phyloP scores from a whole-genome alignment of 2,329 filamentous ascomycete species.

The Cercospora beticola region DNA sequence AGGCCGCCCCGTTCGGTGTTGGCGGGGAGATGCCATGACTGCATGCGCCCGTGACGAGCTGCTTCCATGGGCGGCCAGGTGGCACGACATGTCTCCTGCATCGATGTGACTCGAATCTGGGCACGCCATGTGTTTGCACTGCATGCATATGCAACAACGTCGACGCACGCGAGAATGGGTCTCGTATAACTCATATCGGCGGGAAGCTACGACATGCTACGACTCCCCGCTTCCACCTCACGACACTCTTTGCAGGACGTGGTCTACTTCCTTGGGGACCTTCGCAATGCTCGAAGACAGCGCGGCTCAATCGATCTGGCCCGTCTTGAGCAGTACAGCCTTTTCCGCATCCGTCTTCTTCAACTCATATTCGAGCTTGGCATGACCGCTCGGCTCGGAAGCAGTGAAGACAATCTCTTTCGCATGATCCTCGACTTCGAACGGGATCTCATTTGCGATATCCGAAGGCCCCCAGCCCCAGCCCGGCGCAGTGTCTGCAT shows the following conservation, averaged over 20 bases:
- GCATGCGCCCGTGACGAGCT: not conserved
- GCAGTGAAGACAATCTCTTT: conserved; percentile 4
- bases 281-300: not conserved
- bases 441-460: not conserved
- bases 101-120: not conserved
- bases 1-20: not conserved
- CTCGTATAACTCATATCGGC: not conserved
- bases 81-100: conserved; percentile 4
- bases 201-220: not conserved
- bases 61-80: not conserved
- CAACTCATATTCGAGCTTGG: not conserved
- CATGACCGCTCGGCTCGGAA: not conserved
- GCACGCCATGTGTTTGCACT: not conserved
- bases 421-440: not conserved
- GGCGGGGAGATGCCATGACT: not conserved
- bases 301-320: not conserved
- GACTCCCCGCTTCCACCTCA: not conserved
- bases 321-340: not conserved
- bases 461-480: conserved; percentile 2
- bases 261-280: not conserved
- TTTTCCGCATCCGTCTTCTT: not conserved
- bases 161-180: not conserved
- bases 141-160: not conserved
- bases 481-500: conserved; percentile 1
- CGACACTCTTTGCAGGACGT: not conserved